Conservation (phyloP, 2,329 filamentous ascomycete species). For the Fusarium graminum region DNA sequence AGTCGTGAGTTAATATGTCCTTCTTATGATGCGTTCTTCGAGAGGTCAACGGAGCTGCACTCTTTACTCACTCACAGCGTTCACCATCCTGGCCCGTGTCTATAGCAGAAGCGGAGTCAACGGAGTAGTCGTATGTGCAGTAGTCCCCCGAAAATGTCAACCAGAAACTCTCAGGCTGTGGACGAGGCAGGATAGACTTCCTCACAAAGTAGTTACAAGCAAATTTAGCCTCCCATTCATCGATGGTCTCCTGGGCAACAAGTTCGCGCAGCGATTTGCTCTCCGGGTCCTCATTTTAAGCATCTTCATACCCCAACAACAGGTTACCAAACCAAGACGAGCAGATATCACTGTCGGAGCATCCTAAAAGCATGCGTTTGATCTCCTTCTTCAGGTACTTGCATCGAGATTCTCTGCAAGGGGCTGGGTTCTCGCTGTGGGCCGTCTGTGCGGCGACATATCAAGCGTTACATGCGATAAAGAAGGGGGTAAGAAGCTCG, state of each 20-base stretch:
- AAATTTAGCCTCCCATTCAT: slow-evolving; percentile 25
- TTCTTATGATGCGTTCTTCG: too few species aligned
- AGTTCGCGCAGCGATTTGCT: not conserved
- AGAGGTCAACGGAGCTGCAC: not conserved
- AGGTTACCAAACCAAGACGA: slow-evolving; percentile 28
- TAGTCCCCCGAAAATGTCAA: not conserved
- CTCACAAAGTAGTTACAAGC: slow-evolving; percentile 15
- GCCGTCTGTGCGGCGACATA: not conserved
- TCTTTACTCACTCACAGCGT: slow-evolving; percentile 2
- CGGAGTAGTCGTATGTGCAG: not conserved
- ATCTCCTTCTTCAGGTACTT: not conserved
- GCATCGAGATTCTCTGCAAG: slow-evolving; percentile 2
- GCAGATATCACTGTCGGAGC: slow-evolving; percentile 26
- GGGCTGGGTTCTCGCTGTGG: not conserved
- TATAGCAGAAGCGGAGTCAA: not conserved
- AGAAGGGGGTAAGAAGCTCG: slow-evolving; percentile 14
- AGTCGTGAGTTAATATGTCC: too few species aligned
- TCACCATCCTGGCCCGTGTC: slow-evolving; percentile 1
- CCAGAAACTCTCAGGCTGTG: slow-evolving; percentile 15
- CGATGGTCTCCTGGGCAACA: slow-evolving; percentile 16
- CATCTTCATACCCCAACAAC: not conserved
- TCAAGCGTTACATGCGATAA: slow-evolving; percentile 15
- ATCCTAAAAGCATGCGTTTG: slow-evolving; percentile 22
- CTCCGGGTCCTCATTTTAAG: not conserved
- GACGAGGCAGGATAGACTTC: not conserved